These are phyloP conservation scores for Aspergillus homomorphus DNA, from an alignment of 495 filamentous ascomycete genomes.

Conservation along the genomic window DNA sequence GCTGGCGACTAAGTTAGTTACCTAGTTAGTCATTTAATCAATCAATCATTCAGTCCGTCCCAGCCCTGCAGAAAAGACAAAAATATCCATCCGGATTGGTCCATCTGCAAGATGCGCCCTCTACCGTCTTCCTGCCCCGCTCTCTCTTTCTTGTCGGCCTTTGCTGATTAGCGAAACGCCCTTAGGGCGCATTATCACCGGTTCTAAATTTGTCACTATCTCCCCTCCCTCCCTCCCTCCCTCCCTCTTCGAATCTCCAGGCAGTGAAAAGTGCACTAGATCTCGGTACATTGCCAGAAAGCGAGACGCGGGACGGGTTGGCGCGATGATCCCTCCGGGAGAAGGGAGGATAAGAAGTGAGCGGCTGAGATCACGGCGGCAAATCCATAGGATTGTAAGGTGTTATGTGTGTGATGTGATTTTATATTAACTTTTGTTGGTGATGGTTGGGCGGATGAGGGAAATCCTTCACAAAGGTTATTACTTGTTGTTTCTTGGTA, in stretches of 20 bases:
- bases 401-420: slow-evolving; percentile 14
- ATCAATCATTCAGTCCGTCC: no score
- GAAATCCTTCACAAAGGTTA: not conserved
- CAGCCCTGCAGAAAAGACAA: not conserved
- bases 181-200: not conserved
- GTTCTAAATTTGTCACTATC: not conserved
- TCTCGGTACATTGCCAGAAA: no score
- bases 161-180: not conserved
- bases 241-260: no score
- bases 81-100: not conserved
- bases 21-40: no score
- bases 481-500: not conserved
- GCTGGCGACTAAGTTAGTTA: no score
- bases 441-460: not conserved
- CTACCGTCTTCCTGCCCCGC: not conserved
- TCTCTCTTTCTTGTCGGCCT: not conserved
- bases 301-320: no score
- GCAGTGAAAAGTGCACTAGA: no score
- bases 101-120: not conserved
- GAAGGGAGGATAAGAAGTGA: not conserved
- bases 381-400: slow-evolving; percentile 3
- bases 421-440: not conserved
- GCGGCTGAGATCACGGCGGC: slow-evolving; percentile 18
- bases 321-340: slow-evolving; percentile 1
- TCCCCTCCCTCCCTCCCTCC: not conserved